Evolutionary conservation across 2,329 filamentous ascomycete genomes (phyloP).

Genomic region (Xylaria sp.): DNA sequence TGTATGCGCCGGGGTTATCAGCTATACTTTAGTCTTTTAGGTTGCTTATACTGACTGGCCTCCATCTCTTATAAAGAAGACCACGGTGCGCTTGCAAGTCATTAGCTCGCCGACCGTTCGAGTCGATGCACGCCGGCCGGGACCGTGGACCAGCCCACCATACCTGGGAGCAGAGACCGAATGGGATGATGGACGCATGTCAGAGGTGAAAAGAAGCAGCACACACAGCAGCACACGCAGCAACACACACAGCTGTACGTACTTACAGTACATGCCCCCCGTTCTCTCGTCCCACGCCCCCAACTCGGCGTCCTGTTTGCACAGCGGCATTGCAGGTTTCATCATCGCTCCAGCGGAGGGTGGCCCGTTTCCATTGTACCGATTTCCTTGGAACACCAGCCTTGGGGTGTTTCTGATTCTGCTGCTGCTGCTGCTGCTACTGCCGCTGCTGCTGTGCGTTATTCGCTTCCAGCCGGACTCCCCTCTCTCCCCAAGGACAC

Average conservation of each 20-base stretch:
- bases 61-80: no score
- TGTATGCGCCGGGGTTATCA: no score
- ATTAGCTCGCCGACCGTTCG: slow-evolving; percentile 18
- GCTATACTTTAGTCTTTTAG: no score
- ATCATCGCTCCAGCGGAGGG: slow-evolving; percentile 16
- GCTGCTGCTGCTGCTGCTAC: no score
- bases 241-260: slow-evolving; percentile 1
- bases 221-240: not conserved
- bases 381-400: not conserved
- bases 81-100: no score
- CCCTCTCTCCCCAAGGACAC: no score
- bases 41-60: no score
- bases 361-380: slow-evolving; percentile 1
- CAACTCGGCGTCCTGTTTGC: slow-evolving; percentile 2
- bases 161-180: not conserved
- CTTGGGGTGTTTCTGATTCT: no score
- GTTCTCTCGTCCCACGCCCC: slow-evolving; percentile 15
- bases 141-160: slow-evolving; percentile 24
- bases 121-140: slow-evolving; percentile 22
- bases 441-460: no score
- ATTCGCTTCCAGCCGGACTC: no score
- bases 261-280: not conserved
- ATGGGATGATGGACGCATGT: slow-evolving; percentile 23
- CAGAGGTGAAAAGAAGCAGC: slow-evolving; percentile 13
- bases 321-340: slow-evolving; percentile 10